A percentile compares a stretch with the other conserved stretches of the same genome.
Conservation (phyloP, 2,329 filamentous ascomycete genomes). For the Fusarium temperatum region DNA sequence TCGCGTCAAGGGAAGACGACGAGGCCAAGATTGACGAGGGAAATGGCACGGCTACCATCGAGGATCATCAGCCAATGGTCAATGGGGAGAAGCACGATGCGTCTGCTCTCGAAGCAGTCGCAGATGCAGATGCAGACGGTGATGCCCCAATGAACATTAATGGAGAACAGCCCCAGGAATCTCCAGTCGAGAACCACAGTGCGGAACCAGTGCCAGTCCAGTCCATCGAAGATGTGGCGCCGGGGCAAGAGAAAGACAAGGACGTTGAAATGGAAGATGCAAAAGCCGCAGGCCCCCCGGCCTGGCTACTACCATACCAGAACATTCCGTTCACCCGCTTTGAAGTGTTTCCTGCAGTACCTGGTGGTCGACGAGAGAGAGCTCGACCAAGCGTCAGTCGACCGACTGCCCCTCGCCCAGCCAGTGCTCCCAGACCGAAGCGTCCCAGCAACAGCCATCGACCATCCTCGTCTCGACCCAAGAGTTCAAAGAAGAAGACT, state of each 20-base stretch:
- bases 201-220: constrained; percentile 40
- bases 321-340: constrained; percentile 76
- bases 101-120: background rate
- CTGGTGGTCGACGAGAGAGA: constrained; percentile 58
- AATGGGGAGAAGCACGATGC: constrained; percentile 38
- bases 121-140: background rate
- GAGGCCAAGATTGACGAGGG: constrained; percentile 55
- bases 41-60: constrained; percentile 25
- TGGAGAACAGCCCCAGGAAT: constrained; percentile 9
- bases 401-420: constrained; percentile 48
- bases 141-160: background rate
- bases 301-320: constrained; percentile 60
- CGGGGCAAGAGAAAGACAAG: constrained; percentile 48
- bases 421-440: constrained; percentile 50
- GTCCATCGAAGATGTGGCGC: constrained; percentile 44
- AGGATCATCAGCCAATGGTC: constrained; percentile 27
- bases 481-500: constrained; percentile 58
- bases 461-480: constrained; percentile 48
- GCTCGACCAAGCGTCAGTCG: constrained; percentile 54
- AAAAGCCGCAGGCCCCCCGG: constrained; percentile 40
- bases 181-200: constrained; percentile 34
- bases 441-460: constrained; percentile 47
- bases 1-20: constrained; percentile 85
- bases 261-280: constrained; percentile 43
- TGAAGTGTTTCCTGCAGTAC: constrained; percentile 78